These are phyloP conservation scores for Trichoderma citrinoviride DNA, from an alignment of 2,329 filamentous ascomycete genomes.

Conservation along the genomic window DNA sequence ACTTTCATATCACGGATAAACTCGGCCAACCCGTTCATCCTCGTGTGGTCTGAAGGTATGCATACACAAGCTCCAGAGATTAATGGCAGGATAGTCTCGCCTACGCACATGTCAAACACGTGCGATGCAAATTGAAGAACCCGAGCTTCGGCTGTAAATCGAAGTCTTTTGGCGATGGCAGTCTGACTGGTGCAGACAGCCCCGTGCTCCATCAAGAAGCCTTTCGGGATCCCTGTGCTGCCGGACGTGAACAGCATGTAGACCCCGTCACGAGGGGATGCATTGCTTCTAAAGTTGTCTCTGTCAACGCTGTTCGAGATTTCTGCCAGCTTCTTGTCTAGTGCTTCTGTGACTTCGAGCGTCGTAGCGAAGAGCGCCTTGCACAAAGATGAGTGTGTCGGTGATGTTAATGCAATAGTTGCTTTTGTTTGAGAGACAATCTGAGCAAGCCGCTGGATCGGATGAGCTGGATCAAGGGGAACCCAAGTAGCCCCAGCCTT, in stretches of 20 bases:
- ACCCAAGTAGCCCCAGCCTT: slow-evolving; percentile 11
- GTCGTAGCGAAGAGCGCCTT: background rate
- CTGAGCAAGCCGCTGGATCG: background rate
- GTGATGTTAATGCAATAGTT: background rate
- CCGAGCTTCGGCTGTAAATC: background rate
- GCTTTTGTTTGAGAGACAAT: background rate
- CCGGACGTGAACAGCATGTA: slow-evolving; percentile 26
- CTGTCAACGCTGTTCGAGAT: background rate
- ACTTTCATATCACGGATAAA: background rate
- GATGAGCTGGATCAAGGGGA: slow-evolving; percentile 5
- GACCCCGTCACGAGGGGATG: slow-evolving; percentile 8
- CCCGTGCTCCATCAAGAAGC: slow-evolving; percentile 24
- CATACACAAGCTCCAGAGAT: slow-evolving; percentile 8
- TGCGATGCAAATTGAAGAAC: slow-evolving; percentile 14
- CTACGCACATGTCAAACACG: slow-evolving; percentile 9
- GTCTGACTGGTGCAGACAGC: background rate
- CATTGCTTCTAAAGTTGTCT: background rate
- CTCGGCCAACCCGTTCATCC: background rate
- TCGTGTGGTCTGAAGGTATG: slow-evolving; percentile 8
- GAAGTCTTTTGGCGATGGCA: background rate
- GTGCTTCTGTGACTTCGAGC: background rate
- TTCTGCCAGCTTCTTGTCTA: background rate
- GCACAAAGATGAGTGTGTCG: background rate
- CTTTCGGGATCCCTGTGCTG: slow-evolving; percentile 25
- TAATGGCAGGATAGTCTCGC: slow-evolving; percentile 3